Evolutionary conservation across 140 eudicot genomes (phyloP).

Genomic region (Flaveria floridana): DNA sequence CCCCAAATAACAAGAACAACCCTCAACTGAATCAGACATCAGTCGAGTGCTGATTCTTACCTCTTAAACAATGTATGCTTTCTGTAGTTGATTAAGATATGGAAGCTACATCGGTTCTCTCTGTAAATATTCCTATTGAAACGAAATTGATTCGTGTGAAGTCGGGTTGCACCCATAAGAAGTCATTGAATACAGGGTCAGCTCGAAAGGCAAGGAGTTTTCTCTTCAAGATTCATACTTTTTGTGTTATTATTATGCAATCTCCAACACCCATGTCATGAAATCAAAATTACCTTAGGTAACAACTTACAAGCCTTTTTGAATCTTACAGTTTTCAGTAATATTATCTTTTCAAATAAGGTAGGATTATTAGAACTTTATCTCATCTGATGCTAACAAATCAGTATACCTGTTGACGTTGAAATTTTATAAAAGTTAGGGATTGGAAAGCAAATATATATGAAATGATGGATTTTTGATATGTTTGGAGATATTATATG

Average conservation of each 20-base stretch:
- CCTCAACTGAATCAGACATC: no score
- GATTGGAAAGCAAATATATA: neutral
- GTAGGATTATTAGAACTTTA: neutral
- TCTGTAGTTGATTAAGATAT: neutral
- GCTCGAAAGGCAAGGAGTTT: slow-evolving; percentile 19
- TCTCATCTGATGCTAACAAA: slow-evolving; percentile 3
- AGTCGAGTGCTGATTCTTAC: no score
- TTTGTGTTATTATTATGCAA: neutral
- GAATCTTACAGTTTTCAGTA: neutral
- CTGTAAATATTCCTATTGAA: slow-evolving; percentile 14
- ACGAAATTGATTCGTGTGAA: slow-evolving; percentile 18
- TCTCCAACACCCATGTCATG: neutral
- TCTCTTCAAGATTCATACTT: neutral
- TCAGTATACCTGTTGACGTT: neutral
- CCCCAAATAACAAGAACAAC: neutral
- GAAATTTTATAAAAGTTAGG: no score
- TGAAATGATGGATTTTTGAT: neutral
- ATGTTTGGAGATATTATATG: neutral
- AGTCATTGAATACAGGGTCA: slow-evolving; percentile 17
- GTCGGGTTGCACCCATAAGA: slow-evolving; percentile 20
- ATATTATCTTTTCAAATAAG: neutral
- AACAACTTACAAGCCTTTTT: neutral
- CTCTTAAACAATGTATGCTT: no score
- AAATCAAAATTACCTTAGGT: neutral
- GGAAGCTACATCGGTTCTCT: slow-evolving; percentile 19